Evolutionary conservation across 2,329 filamentous ascomycete genomes (phyloP).

Genomic region (Diaporthe australafricana): DNA sequence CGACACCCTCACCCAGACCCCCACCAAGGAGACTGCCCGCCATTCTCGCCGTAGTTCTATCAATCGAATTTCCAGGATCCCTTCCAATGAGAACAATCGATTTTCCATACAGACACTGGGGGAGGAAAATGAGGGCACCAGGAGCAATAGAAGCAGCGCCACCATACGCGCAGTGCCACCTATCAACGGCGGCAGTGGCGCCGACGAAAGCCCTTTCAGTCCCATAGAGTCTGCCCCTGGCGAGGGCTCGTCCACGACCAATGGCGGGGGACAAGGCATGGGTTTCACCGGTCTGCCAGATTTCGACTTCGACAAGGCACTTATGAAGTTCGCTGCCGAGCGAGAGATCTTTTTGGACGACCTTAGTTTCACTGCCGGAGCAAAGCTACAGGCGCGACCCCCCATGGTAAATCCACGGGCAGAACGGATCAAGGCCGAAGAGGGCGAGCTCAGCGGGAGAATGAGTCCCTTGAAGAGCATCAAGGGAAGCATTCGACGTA

Average conservation of each 20-base stretch:
- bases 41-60: slow-evolving; percentile 73
- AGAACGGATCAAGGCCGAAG: slow-evolving; percentile 84
- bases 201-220: slow-evolving; percentile 42
- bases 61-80: slow-evolving; percentile 66
- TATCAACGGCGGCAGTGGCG: slow-evolving; percentile 39
- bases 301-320: slow-evolving; percentile 92
- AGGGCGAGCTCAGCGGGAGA: slow-evolving; percentile 64
- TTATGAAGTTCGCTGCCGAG: slow-evolving; percentile 96
- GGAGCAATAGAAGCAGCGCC: slow-evolving; percentile 74
- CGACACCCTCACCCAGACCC: slow-evolving; percentile 45
- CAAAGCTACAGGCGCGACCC: slow-evolving; percentile 76
- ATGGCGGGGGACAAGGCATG: slow-evolving; percentile 46
- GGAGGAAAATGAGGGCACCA: slow-evolving; percentile 69
- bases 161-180: slow-evolving; percentile 64
- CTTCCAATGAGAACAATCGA: slow-evolving; percentile 57
- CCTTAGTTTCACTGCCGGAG: slow-evolving; percentile 87
- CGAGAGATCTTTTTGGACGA: slow-evolving; percentile 94
- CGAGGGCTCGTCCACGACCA: slow-evolving; percentile 7
- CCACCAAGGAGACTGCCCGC: slow-evolving; percentile 55
- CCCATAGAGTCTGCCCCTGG: slow-evolving; percentile 19
- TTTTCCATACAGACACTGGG: slow-evolving; percentile 63
- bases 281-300: slow-evolving; percentile 62
- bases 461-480: slow-evolving; percentile 69
- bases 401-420: slow-evolving; percentile 83
- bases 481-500: slow-evolving; percentile 89